Percentiles rank a stretch among this genome's conserved stretches.
Evolutionary conservation across 305 asterid genomes (phyloP).

Genomic region (Striga hermonthica): DNA sequence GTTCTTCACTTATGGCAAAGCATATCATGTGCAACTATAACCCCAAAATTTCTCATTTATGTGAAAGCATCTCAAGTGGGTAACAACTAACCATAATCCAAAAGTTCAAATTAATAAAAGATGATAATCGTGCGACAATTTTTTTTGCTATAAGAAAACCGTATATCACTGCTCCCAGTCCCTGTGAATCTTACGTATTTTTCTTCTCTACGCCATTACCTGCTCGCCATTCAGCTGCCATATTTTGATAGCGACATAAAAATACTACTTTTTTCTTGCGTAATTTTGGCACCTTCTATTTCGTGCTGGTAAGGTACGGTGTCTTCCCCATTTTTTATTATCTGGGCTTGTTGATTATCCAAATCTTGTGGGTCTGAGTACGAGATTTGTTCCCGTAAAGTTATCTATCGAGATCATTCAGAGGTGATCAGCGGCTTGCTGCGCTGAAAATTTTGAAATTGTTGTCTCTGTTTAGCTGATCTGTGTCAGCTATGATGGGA

Average conservation of each 20-base stretch:
- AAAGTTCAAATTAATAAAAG: no score
- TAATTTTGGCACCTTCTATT: neutral
- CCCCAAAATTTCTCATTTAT: no score
- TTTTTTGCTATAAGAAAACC: neutral
- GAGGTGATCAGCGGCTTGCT: neutral
- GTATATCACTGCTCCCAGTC: neutral
- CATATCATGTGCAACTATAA: no score
- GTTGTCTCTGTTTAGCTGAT: conserved; percentile 1
- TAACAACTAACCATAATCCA: no score
- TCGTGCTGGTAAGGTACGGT: neutral
- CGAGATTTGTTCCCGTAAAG: neutral
- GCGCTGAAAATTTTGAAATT: neutral
- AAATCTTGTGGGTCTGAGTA: neutral
- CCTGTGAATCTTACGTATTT: neutral
- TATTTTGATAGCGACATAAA: neutral
- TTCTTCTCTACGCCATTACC: conserved; percentile 16
- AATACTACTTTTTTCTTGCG: neutral
- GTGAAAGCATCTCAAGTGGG: no score
- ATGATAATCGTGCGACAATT: no score
- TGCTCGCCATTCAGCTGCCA: neutral
- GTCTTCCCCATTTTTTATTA: neutral
- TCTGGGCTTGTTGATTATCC: neutral
- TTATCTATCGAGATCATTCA: neutral
- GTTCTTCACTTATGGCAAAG: no score
- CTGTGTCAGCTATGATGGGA: conserved; percentile 16